Percentiles rank a stretch among this genome's conserved stretches.
Conservation (phyloP, 345 rosid species). For the Moricandia moricandioides region DNA sequence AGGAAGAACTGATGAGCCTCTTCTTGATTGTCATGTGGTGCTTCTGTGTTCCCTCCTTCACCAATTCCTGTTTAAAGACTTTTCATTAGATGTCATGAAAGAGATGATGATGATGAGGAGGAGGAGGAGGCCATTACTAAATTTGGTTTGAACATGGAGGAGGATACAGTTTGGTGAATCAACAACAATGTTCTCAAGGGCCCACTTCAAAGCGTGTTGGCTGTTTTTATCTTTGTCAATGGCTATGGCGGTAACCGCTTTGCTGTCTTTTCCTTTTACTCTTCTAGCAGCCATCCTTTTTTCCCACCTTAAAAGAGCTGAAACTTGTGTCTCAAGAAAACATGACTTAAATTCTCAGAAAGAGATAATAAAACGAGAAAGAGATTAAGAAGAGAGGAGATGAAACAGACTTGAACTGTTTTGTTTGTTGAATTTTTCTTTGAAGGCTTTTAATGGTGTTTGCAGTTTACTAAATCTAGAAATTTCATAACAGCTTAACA, state of each 20-base stretch:
- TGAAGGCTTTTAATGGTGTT: not conserved
- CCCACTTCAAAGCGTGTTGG: constrained; percentile 79
- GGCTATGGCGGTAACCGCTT: constrained; percentile 52
- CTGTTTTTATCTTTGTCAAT: constrained; percentile 79
- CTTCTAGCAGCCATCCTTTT: constrained; percentile 27
- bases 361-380: not conserved
- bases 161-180: constrained; percentile 65
- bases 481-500: not conserved
- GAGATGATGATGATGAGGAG: not conserved
- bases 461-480: not conserved
- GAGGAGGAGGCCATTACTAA: constrained; percentile 16
- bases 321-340: constrained; percentile 18
- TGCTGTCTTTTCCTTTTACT: constrained; percentile 37
- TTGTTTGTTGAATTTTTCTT: not conserved
- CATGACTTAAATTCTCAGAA: not conserved
- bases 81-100: constrained; percentile 8
- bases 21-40: constrained; percentile 45
- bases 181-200: constrained; percentile 58
- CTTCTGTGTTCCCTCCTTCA: constrained; percentile 37
- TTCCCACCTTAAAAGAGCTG: not conserved
- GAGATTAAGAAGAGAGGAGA: not conserved
- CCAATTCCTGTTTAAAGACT: constrained; percentile 30
- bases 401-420: not conserved
- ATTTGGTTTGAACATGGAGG: constrained; percentile 54
- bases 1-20: constrained; percentile 60